These are phyloP conservation scores for Metschnikowia reukaufii DNA, from an alignment of 805 yeast species.

Conservation along the genomic window DNA sequence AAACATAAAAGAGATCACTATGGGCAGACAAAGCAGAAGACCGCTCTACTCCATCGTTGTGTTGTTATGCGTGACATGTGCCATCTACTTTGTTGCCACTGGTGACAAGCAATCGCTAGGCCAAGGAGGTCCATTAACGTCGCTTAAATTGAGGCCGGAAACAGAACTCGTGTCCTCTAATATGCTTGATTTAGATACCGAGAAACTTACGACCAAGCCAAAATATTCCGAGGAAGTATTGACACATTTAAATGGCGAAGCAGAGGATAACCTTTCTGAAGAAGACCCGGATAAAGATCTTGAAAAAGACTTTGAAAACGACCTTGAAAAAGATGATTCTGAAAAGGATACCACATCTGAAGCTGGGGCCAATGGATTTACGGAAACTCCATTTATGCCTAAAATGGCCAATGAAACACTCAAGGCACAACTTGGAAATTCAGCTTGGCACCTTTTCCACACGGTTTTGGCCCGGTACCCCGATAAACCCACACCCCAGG, in stretches of 20 bases:
- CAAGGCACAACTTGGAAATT: constrained; percentile 82
- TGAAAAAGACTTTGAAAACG: too few relatives aligned
- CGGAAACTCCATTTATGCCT: constrained; percentile 76
- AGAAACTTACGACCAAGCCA: background rate
- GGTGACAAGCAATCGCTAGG: constrained; percentile 18
- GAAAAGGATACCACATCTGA: background rate
- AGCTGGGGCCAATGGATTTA: constrained; percentile 14
- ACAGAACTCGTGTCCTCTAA: background rate
- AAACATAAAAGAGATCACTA: too few relatives aligned
- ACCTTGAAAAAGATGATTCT: background rate
- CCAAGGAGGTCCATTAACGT: constrained; percentile 4
- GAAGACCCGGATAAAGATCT: too few relatives aligned
- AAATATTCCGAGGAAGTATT: constrained; percentile 4
- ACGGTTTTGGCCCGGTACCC: constrained; percentile 93
- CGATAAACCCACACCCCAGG: constrained; percentile 66
- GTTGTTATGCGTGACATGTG: constrained; percentile 16
- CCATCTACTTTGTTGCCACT: constrained; percentile 21
- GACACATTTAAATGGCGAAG: constrained; percentile 1
- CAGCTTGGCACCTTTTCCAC: constrained; percentile 90
- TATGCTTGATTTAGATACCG: background rate
- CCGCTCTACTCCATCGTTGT: constrained; percentile 17
- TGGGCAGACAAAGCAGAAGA: constrained; percentile 12
- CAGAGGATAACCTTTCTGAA: too few relatives aligned
- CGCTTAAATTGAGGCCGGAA: background rate
- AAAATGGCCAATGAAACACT: constrained; percentile 85